A percentile compares a stretch with the other conserved stretches of the same genome.
Conservation (phyloP, 495 filamentous ascomycete genomes). For the Cladorrhinum samala region DNA sequence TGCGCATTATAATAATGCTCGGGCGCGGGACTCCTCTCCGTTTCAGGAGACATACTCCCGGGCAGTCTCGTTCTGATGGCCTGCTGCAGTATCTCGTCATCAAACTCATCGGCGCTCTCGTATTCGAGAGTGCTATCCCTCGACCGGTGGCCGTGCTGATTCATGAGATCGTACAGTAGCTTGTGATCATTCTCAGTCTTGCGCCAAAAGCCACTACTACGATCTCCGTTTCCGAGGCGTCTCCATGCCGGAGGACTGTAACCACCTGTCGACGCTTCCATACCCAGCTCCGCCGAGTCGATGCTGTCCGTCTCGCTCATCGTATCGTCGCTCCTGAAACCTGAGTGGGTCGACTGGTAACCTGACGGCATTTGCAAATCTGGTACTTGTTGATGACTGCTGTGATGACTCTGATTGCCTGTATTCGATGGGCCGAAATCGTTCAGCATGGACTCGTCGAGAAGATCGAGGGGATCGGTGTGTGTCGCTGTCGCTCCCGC, state of each 20-base stretch:
- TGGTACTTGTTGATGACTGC: conserved; percentile 2
- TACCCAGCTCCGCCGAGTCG: conserved; percentile 27
- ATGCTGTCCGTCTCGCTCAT: conserved; percentile 37
- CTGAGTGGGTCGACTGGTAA: conserved; percentile 69
- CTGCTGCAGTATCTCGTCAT: conserved; percentile 38
- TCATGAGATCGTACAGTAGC: conserved; percentile 21
- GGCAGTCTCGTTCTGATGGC: conserved; percentile 48
- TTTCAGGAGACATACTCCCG: conserved; percentile 47
- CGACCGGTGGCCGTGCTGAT: conserved; percentile 7
- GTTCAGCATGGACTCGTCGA: conserved; percentile 64
- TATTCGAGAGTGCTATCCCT: conserved; percentile 28
- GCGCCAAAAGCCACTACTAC: conserved; percentile 51
- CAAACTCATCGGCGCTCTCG: conserved; percentile 28
- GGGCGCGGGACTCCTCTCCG: conserved; percentile 42
- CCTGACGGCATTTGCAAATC: conserved; percentile 43
- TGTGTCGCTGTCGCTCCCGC: conserved; percentile 41
- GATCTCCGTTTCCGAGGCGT: conserved; percentile 46
- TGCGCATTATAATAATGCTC: conserved; percentile 19
- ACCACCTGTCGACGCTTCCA: conserved; percentile 40
- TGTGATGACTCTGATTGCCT: conserved; percentile 20
- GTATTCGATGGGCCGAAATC: conserved; percentile 59
- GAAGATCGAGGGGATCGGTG: conserved; percentile 54
- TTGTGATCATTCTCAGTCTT: conserved; percentile 30
- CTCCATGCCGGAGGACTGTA: conserved; percentile 54
- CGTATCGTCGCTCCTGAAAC: conserved; percentile 57